phyloP scores from a whole-genome alignment of 1,139 yeast genomes.

The Spathaspora sp. region DNA sequence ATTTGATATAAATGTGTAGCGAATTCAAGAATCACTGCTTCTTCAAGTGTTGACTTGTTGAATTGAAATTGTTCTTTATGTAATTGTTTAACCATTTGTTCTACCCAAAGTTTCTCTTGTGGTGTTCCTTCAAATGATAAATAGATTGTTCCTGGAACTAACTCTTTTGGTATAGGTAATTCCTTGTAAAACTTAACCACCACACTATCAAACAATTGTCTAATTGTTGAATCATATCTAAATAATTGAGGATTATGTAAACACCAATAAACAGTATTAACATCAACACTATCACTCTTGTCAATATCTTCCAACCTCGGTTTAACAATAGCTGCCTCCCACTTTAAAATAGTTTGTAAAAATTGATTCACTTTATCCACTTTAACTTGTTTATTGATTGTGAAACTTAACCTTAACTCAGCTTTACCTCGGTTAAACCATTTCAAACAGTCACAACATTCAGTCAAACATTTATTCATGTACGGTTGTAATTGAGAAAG shows the following conservation, averaged over 20 bases:
- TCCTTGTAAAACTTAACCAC: constrained; percentile 9
- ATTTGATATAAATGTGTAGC: constrained; percentile 49
- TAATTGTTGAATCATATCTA: constrained; percentile 27
- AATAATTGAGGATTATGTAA: constrained; percentile 41
- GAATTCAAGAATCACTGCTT: constrained; percentile 53
- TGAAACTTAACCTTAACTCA: constrained; percentile 50
- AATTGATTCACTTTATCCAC: constrained; percentile 50
- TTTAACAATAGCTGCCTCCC: constrained; percentile 43
- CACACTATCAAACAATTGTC: constrained; percentile 21
- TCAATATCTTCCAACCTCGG: constrained; percentile 7
- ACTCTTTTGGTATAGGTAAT: constrained; percentile 12
- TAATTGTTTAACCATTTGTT: constrained; percentile 16
- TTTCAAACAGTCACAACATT: constrained; percentile 53
- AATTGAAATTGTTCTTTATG: constrained; percentile 4
- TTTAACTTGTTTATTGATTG: constrained; percentile 49
- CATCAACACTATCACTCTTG: background rate
- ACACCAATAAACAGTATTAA: constrained; percentile 12
- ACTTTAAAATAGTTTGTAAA: constrained; percentile 45
- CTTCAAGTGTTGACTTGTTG: constrained; percentile 19
- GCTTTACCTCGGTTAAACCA: constrained; percentile 55
- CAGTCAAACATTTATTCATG: constrained; percentile 37
- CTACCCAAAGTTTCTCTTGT: constrained; percentile 37
- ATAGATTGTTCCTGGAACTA: constrained; percentile 50
- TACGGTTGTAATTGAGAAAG: constrained; percentile 42
- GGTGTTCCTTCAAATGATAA: constrained; percentile 53